Conservation (phyloP, 2,329 filamentous ascomycete genomes). For the Aspergillus sp. region DNA sequence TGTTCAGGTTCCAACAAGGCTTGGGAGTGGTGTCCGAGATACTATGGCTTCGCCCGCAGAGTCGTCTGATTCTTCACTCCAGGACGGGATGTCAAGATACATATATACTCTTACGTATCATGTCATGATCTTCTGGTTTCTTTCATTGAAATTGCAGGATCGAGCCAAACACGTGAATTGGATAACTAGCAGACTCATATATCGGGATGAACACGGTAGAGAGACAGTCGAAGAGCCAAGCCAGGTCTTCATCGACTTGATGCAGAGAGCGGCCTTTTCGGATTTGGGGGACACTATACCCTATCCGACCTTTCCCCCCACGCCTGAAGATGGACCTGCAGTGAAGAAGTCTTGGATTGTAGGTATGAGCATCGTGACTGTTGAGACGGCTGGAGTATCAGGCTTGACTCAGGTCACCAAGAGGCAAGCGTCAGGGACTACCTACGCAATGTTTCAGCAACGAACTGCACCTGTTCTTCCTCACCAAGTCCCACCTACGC, state of each 20-base stretch:
- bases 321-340: conserved; percentile 44
- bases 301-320: conserved; percentile 44
- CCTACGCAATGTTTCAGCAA: conserved; percentile 51
- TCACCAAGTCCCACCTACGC: conserved; percentile 46
- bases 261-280: conserved; percentile 84
- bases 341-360: conserved; percentile 53
- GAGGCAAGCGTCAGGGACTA: conserved; percentile 53
- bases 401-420: conserved; percentile 54
- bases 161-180: conserved; percentile 81
- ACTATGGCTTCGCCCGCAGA: conserved; percentile 34
- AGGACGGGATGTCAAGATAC: conserved; percentile 85
- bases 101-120: conserved; percentile 93
- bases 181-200: conserved; percentile 82
- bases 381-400: conserved; percentile 50
- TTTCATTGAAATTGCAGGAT: conserved; percentile 82
- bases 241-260: conserved; percentile 89
- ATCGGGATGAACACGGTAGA: conserved; percentile 72
- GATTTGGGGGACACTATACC: conserved; percentile 71
- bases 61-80: conserved; percentile 42
- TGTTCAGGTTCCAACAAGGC: conserved; percentile 40
- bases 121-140: conserved; percentile 95
- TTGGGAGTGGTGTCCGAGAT: conserved; percentile 49
- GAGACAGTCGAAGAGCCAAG: conserved; percentile 87
- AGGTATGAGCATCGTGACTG: conserved; percentile 54
- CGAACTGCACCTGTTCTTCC: conserved; percentile 47